Base-by-base conservation (phyloP, 345 rosid species). In the Ceriops zippeliana region DNA sequence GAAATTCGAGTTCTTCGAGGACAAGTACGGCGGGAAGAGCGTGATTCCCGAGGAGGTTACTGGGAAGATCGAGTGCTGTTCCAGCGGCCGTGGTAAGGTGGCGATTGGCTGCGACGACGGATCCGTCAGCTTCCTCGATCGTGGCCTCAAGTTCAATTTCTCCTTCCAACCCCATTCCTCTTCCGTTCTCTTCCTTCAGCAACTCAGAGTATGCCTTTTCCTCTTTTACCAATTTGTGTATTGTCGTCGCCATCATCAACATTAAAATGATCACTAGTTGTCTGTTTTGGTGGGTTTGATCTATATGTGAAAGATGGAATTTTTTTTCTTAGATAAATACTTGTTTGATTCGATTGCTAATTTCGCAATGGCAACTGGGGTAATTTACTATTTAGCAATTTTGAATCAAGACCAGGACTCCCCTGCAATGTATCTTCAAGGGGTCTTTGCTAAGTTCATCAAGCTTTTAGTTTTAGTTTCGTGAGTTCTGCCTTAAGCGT, bases 1-100 rank as follows among this genome's bases (percentile, higher is more conserved):
- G 79, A 95, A 95, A 81, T 95, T 95, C 80, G 99, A 95, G 11
- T 95, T 95, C 86, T 95, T 95, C 84, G 96, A 95, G 86, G 98
- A 95, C 83, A 95, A 91, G 82, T 85, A 87, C 74, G 90, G 90
- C 7, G 91, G 96, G 9, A 86, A 91, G 80, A 62, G 80, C 80
- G 38, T 58, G 78, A 86, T 95, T 62, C 99, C 99, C 0, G 97
- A 87, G n/a, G 98, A 91, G 37, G 86, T 91, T 5, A 42, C 63
- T 9, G 98, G 98, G 42, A 84, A 79, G 70, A 82, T 90, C 58
- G 77, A 77, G 73, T 90, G 97, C 75, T 89, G 96, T 85, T 91
- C 98, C 32, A 89, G 99, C 82, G 98, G 99, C 72, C 87, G 97
- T 58, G 99, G 99, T 6, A 95, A 90, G 84, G 83, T 91, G 22